Evolutionary conservation across 805 yeast species (phyloP).

Genomic region (Candida maris): DNA sequence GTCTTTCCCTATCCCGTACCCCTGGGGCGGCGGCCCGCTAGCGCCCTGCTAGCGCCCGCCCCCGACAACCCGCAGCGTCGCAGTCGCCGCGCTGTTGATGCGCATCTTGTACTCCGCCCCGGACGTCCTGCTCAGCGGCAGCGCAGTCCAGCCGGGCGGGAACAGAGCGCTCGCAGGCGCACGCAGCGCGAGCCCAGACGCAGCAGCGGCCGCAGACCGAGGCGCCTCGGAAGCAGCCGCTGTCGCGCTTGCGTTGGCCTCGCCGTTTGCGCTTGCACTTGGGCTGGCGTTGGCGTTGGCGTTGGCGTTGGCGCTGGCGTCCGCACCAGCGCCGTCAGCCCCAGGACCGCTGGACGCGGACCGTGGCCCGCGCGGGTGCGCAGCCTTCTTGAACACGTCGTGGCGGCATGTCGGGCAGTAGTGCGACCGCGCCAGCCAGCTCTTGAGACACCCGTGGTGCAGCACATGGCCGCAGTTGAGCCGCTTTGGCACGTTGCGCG

Average conservation of each 20-base stretch:
- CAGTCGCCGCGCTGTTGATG: not conserved
- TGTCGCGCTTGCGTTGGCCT: no score
- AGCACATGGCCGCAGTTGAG: slow-evolving; percentile 82
- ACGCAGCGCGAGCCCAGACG: not conserved
- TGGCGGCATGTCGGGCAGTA: slow-evolving; percentile 91
- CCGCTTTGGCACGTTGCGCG: slow-evolving; percentile 63
- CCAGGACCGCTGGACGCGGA: no score
- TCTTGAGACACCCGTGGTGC: slow-evolving; percentile 84
- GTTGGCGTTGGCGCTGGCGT: not conserved
- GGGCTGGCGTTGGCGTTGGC: slow-evolving; percentile 1
- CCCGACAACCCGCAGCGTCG: slow-evolving; percentile 1
- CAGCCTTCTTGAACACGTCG: slow-evolving; percentile 45
- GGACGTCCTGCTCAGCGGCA: not conserved
- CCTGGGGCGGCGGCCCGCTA: no score
- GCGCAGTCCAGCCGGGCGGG: slow-evolving; percentile 3
- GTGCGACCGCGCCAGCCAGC: slow-evolving; percentile 90
- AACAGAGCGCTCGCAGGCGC: not conserved
- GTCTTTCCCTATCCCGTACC: no score
- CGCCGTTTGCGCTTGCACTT: not conserved
- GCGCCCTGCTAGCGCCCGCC: slow-evolving; percentile 3
- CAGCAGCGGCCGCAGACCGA: not conserved
- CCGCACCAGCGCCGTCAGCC: no score
- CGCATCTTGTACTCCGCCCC: not conserved
- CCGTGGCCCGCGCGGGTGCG: slow-evolving; percentile 1
- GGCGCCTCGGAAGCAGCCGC: not conserved